phyloP scores from a whole-genome alignment of 176 grass and related monocot genomes.

The Otatea glauca region DNA sequence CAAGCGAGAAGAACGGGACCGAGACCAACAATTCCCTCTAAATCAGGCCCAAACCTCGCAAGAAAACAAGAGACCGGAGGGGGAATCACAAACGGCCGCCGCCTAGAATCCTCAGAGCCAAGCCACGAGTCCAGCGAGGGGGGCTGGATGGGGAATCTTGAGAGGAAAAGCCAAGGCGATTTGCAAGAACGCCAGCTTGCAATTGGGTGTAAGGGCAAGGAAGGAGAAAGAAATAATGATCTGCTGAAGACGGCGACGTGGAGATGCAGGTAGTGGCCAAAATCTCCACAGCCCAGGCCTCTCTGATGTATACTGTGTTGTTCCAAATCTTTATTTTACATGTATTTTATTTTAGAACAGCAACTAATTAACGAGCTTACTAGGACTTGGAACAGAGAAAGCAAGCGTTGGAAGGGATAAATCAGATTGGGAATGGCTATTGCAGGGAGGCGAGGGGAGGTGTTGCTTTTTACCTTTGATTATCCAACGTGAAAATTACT shows the following conservation, averaged over 20 bases:
- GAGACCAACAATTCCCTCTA: constrained; percentile 29
- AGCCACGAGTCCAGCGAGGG: constrained; percentile 43
- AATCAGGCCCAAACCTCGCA: constrained; percentile 35
- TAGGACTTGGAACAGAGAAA: too few species aligned
- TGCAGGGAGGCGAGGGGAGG: neutral
- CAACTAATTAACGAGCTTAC: neutral
- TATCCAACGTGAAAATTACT: constrained; percentile 36
- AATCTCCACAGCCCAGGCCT: constrained; percentile 44
- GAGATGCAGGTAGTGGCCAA: constrained; percentile 50
- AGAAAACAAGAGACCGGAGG: constrained; percentile 5
- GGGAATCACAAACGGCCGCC: constrained; percentile 13
- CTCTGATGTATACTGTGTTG: constrained; percentile 16
- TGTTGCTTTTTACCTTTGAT: neutral
- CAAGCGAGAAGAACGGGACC: neutral
- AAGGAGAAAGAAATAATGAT: constrained; percentile 52
- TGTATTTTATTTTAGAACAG: neutral
- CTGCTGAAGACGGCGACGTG: constrained; percentile 51
- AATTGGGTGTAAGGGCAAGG: constrained; percentile 34
- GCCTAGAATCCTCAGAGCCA: constrained; percentile 45
- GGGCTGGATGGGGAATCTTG: constrained; percentile 33
- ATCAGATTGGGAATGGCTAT: neutral
- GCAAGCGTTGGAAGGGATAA: too few species aligned
- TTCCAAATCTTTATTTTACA: constrained; percentile 31
- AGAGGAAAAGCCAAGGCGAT: constrained; percentile 35
- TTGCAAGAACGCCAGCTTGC: constrained; percentile 40